Conservation (phyloP, 805 yeast species). For the Jamesozyma gamospora region DNA sequence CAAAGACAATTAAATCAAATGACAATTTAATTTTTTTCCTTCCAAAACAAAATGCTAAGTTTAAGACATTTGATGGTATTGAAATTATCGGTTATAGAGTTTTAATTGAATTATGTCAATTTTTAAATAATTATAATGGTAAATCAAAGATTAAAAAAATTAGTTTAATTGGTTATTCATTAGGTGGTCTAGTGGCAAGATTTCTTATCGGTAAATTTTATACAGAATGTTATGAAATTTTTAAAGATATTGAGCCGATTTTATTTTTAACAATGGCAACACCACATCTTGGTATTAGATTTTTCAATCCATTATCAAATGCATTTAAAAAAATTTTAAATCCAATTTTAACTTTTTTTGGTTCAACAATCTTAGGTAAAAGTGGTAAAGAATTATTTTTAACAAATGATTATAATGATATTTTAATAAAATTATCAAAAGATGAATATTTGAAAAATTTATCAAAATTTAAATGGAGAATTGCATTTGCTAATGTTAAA, state of each 20-base stretch:
- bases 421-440: conserved; percentile 35
- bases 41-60: conserved; percentile 55
- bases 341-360: conserved; percentile 36
- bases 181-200: conserved; percentile 80
- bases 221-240: conserved; percentile 42
- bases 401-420: conserved; percentile 30
- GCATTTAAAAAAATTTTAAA: conserved; percentile 14
- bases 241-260: conserved; percentile 54
- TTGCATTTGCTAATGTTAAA: conserved; percentile 61
- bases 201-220: conserved; percentile 63
- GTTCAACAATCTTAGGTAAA: conserved; percentile 48
- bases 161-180: conserved; percentile 76
- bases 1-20: conserved; percentile 28
- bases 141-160: conserved; percentile 32
- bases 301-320: conserved; percentile 33
- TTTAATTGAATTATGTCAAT: conserved; percentile 49
- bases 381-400: conserved; percentile 72
- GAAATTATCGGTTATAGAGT: conserved; percentile 62
- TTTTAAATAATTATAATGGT: conserved; percentile 30
- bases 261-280: conserved; percentile 64
- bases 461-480: conserved; percentile 43
- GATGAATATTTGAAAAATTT: conserved; percentile 47
- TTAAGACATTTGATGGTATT: conserved; percentile 79
- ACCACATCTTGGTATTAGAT: conserved; percentile 59
- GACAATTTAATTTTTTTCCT: conserved; percentile 37